These are phyloP conservation scores for Isatis tinctoria DNA, from an alignment of 345 rosid genomes.

Conservation along the genomic window DNA sequence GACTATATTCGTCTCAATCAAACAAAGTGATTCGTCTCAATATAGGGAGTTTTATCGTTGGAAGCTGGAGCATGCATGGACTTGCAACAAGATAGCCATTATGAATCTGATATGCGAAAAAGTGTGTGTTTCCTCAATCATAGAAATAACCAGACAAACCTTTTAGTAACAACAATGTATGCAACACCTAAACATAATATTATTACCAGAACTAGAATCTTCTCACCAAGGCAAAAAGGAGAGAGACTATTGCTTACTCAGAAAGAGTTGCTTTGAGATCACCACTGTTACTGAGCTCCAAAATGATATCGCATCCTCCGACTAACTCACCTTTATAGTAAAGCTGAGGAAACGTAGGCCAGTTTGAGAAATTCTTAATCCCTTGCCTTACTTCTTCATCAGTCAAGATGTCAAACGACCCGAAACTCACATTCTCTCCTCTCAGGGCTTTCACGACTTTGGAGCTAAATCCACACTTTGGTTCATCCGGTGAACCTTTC, in stretches of 20 bases:
- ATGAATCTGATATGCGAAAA: constrained; percentile 6
- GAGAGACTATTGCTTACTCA: constrained; percentile 38
- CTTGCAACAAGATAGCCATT: background rate
- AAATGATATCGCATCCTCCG: constrained; percentile 90
- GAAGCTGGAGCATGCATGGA: background rate
- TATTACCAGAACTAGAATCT: background rate
- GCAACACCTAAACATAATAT: constrained; percentile 1
- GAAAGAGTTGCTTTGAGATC: constrained; percentile 81
- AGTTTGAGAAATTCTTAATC: constrained; percentile 75
- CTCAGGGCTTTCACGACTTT: constrained; percentile 77
- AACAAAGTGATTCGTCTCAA: too few relatives aligned
- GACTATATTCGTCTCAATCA: too few relatives aligned
- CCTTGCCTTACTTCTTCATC: constrained; percentile 97
- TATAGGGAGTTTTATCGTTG: background rate
- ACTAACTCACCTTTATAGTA: constrained; percentile 91
- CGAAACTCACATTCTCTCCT: constrained; percentile 67
- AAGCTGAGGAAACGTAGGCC: constrained; percentile 98
- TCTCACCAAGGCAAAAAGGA: background rate
- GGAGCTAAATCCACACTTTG: constrained; percentile 91
- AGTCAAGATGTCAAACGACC: constrained; percentile 68
- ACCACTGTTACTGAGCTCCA: constrained; percentile 66
- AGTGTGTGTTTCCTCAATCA: background rate
- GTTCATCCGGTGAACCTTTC: constrained; percentile 90
- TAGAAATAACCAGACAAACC: constrained; percentile 11
- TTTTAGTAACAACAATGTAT: constrained; percentile 18